Evolutionary conservation across 2,329 filamentous ascomycete genomes (phyloP), one percentile per base, ranked within the genome.

Genomic region (Aspergillus alliaceus): DNA sequence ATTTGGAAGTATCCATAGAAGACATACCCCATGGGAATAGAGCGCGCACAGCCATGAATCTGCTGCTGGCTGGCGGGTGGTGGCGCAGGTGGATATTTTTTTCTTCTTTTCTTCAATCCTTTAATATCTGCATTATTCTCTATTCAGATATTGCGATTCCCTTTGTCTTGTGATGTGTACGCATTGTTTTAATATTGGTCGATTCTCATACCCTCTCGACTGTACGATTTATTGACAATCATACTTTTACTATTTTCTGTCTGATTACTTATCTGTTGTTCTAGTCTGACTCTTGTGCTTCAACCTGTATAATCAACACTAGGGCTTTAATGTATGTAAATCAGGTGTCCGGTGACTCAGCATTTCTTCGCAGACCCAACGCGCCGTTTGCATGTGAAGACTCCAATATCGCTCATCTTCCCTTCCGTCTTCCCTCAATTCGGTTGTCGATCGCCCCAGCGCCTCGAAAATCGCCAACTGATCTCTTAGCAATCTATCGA

Each of bases 391-490:
- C 0, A 76, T 77, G 59, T 79, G 77, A 20, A 78, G 63, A 61
- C 72, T 77, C 69, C 67, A 71, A 52, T 70, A 67, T 53, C 61
- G 58, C 40, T 68, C 64, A 39, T 70, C 68, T 55, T 71, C 69
- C 20, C 52, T 40, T 59, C 62, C 64, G 24, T 48, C 22, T 12
- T 15, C 15, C 53, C 24, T 50, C 25, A 5, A 24, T 50, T 40
- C 29, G 29, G 31, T 59, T 2, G 20, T 69, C 66, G n/a, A 65
- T 67, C 71, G 62, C 4, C 82, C 82, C 20, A 87, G 68, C 15
- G 82, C 82, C 64, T 86, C 82, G 56, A 85, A 87, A 0, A 87
- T 76, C 1, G 86, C 80, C 25, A 87, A 61, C 63, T 87, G 84
- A 67, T 87, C 85, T 42, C 81, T 72, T 78, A 85, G 77, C 59